A percentile compares a stretch with the other conserved stretches of the same genome.
These are phyloP conservation scores for Phytophthora macrochlamydospora DNA, from an alignment of 352 stramenopile species.

Conservation along the genomic window DNA sequence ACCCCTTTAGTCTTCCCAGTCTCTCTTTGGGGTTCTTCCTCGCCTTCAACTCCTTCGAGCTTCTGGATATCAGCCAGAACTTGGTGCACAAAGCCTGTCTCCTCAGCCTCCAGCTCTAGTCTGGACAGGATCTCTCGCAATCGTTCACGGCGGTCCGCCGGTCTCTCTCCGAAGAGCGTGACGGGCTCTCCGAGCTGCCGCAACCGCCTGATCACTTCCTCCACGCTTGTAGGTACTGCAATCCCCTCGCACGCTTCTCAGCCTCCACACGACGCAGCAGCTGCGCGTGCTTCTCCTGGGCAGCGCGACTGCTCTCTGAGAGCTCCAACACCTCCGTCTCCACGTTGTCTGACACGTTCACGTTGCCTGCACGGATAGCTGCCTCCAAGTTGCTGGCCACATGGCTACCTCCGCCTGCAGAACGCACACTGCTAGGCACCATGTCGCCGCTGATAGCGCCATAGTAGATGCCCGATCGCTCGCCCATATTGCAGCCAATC, in stretches of 20 bases:
- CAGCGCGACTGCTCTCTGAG: conserved; percentile 78
- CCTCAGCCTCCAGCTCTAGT: conserved; percentile 75
- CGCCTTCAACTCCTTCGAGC: conserved; percentile 22
- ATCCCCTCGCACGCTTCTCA: conserved; percentile 91
- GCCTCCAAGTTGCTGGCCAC: conserved; percentile 56
- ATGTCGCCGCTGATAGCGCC: conserved; percentile 64
- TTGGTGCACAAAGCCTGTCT: conserved; percentile 64
- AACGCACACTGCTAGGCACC: conserved; percentile 48
- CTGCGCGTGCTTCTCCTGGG: conserved; percentile 90
- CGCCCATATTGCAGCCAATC: conserved; percentile 39
- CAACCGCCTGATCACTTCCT: conserved; percentile 91
- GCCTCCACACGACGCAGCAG: conserved; percentile 89
- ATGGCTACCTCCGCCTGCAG: neutral
- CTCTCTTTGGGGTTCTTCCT: conserved; percentile 5
- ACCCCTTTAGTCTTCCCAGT: conserved; percentile 4
- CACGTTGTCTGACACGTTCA: conserved; percentile 77
- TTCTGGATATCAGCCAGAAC: conserved; percentile 61
- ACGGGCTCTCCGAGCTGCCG: conserved; percentile 92
- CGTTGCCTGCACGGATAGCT: conserved; percentile 79
- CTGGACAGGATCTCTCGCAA: conserved; percentile 90
- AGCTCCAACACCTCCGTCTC: conserved; percentile 87
- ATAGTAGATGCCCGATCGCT: conserved; percentile 87
- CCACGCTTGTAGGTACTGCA: conserved; percentile 92
- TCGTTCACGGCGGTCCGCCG: conserved; percentile 93
- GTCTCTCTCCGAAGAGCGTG: conserved; percentile 96